phyloP scores from a whole-genome alignment of 495 filamentous ascomycete genomes.

The Aspergillus baeticus region DNA sequence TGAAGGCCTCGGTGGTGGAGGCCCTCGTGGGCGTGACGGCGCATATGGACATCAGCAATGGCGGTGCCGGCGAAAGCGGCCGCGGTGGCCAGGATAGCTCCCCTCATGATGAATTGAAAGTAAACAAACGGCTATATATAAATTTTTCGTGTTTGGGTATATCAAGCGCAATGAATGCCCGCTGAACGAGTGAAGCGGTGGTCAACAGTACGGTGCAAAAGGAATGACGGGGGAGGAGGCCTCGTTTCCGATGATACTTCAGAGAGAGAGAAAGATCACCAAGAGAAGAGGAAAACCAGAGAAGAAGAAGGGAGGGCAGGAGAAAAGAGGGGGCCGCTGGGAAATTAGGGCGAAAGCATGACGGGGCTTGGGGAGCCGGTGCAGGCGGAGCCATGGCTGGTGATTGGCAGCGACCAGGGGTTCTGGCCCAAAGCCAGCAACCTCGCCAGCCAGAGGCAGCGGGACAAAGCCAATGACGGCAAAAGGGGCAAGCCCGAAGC shows the following conservation, averaged over 20 bases:
- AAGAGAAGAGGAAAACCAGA: conserved; percentile 28
- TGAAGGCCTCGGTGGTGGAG: conserved; percentile 48
- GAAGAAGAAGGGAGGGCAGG: conserved; percentile 35
- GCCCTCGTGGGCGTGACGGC: conserved; percentile 60
- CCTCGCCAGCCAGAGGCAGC: background rate
- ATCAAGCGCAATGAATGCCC: conserved; percentile 69
- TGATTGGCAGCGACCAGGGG: conserved; percentile 14
- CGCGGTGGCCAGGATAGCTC: conserved; percentile 60
- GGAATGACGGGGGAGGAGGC: conserved; percentile 42
- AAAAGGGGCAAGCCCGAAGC: background rate
- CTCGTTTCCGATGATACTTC: conserved; percentile 50
- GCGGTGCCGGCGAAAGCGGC: conserved; percentile 65
- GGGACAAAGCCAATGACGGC: background rate
- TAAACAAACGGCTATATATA: conserved; percentile 9
- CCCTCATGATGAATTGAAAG: conserved; percentile 62
- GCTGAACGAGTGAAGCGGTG: conserved; percentile 98
- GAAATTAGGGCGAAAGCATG: conserved; percentile 14
- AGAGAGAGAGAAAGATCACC: conserved; percentile 40
- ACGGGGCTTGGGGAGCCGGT: conserved; percentile 5
- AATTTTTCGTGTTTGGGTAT: conserved; percentile 3
- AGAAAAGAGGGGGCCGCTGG: conserved; percentile 24
- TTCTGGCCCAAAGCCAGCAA: conserved; percentile 8
- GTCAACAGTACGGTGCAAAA: conserved; percentile 38
- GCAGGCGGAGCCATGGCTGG: conserved; percentile 5
- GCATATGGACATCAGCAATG: conserved; percentile 55